phyloP scores from a whole-genome alignment of 371 early-diverging fungal species.

The Actinomucor elegans region DNA sequence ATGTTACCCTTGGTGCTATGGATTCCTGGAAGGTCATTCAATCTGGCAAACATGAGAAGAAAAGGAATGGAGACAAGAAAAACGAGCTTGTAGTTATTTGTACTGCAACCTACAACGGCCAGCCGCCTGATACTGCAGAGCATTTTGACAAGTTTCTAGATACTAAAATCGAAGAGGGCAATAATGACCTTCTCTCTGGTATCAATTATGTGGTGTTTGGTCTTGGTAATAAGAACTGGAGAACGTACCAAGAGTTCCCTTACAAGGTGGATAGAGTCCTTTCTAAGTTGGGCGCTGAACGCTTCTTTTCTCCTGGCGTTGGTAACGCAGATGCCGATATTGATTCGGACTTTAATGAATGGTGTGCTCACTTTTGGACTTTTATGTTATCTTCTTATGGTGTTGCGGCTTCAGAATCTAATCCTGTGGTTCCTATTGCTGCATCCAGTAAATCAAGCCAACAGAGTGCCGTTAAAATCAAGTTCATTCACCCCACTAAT shows the following conservation, averaged over 20 bases:
- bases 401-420: slow-evolving; percentile 26
- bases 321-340: slow-evolving; percentile 57
- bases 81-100: slow-evolving; percentile 47
- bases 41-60: slow-evolving; percentile 22
- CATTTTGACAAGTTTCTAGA: slow-evolving; percentile 50
- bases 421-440: slow-evolving; percentile 37
- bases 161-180: slow-evolving; percentile 19
- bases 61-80: slow-evolving; percentile 11
- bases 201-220: slow-evolving; percentile 56
- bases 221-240: slow-evolving; percentile 60
- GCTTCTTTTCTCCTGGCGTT: slow-evolving; percentile 43
- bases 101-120: slow-evolving; percentile 59
- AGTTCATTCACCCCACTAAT: slow-evolving; percentile 29
- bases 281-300: slow-evolving; percentile 50
- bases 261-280: slow-evolving; percentile 32
- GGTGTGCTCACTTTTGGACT: slow-evolving; percentile 51
- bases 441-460: slow-evolving; percentile 8
- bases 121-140: slow-evolving; percentile 60
- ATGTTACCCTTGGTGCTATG: slow-evolving; percentile 30
- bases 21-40: slow-evolving; percentile 50
- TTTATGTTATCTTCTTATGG: slow-evolving; percentile 31
- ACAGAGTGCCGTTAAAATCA: slow-evolving; percentile 16
- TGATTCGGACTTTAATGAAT: slow-evolving; percentile 48
- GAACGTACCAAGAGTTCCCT: slow-evolving; percentile 60
- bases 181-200: slow-evolving; percentile 30